phyloP scores from a whole-genome alignment of 257 asterid species.

The Salvia splendens region DNA sequence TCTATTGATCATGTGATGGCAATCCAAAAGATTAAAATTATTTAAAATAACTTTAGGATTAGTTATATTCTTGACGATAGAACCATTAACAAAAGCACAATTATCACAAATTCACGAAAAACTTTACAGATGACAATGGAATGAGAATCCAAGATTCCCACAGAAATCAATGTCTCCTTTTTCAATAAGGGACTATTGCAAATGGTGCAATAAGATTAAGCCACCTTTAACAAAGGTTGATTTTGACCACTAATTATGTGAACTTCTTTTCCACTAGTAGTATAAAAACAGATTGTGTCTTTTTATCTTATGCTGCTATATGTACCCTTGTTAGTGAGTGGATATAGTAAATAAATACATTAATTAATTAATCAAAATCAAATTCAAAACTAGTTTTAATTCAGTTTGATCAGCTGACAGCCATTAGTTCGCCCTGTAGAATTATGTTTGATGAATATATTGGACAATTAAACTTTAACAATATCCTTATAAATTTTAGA shows the following conservation, averaged over 20 bases:
- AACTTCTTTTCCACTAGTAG: constrained; percentile 22
- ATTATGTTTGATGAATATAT: background rate
- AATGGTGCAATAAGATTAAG: constrained; percentile 26
- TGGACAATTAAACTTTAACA: background rate
- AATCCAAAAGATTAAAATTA: background rate
- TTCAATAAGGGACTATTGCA: constrained; percentile 15
- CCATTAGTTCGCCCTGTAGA: background rate
- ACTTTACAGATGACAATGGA: background rate
- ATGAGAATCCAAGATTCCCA: constrained; percentile 34
- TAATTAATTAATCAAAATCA: background rate
- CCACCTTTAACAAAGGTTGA: constrained; percentile 43
- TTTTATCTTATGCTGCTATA: constrained; percentile 26
- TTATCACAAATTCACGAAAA: constrained; percentile 4
- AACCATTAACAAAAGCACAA: background rate
- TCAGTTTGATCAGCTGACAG: background rate
- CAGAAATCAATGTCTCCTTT: constrained; percentile 28
- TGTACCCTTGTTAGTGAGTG: constrained; percentile 39
- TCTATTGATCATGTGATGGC: too few species aligned
- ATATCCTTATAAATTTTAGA: background rate
- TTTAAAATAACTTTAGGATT: background rate
- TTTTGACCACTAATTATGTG: constrained; percentile 43
- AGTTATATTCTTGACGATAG: constrained; percentile 9
- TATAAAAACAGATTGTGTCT: constrained; percentile 37
- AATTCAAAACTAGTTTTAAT: background rate
- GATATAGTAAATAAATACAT: constrained; percentile 30